Percentiles rank a stretch among this genome's conserved stretches.
Evolutionary conservation across 2,329 filamentous ascomycete genomes (phyloP).

Genomic region (Fusarium buxicola): DNA sequence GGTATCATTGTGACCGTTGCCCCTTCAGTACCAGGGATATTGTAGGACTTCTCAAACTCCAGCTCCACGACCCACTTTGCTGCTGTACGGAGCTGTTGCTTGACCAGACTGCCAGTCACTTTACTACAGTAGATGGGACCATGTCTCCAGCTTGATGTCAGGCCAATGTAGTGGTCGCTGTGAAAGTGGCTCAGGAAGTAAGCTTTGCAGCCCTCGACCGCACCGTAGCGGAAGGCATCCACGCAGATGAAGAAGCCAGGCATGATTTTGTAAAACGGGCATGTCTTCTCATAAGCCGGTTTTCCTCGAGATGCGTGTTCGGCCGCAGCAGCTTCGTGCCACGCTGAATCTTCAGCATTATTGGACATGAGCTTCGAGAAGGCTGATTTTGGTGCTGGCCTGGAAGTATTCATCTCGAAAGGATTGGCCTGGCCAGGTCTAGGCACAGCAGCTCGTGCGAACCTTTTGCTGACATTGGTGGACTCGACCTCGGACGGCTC

Average conservation of each 20-base stretch:
- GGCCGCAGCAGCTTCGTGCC: constrained; percentile 85
- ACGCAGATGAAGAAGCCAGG: constrained; percentile 93
- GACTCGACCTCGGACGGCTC: constrained; percentile 49
- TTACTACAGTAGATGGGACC: constrained; percentile 97
- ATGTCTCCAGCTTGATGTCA: constrained; percentile 89
- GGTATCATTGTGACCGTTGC: constrained; percentile 94
- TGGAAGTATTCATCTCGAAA: constrained; percentile 65
- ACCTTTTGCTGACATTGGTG: constrained; percentile 64
- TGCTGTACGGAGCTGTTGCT: constrained; percentile 86
- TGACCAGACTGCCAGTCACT: constrained; percentile 90
- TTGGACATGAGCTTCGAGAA: constrained; percentile 95
- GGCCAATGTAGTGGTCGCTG: constrained; percentile 94
- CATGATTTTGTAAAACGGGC: constrained; percentile 98
- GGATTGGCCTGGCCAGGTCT: constrained; percentile 86
- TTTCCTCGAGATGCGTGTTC: constrained; percentile 84
- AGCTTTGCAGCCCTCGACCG: constrained; percentile 89
- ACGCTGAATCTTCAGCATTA: constrained; percentile 90
- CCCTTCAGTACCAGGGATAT: constrained; percentile 84
- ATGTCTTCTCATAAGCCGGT: constrained; percentile 88
- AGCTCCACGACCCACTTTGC: constrained; percentile 86
- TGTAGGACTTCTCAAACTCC: constrained; percentile 83
- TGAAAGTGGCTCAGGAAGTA: constrained; percentile 99
- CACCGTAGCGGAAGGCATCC: constrained; percentile 95
- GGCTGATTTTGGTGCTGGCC: constrained; percentile 69
- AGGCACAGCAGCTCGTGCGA: constrained; percentile 75